Conservation (phyloP, 2,329 filamentous ascomycete genomes). For the Verticillium nubilum region DNA sequence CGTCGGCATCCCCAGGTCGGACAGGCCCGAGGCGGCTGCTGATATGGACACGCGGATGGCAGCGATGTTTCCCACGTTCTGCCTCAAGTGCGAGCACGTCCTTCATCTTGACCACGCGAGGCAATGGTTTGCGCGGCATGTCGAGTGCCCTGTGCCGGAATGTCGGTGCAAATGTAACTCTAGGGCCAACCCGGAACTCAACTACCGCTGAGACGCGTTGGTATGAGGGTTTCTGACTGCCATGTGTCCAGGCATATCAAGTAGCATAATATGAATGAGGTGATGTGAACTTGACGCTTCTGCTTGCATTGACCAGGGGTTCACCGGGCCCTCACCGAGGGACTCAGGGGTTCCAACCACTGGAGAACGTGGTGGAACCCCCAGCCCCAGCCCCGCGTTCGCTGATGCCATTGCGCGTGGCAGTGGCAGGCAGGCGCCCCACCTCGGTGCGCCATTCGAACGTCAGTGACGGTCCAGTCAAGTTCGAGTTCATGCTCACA, state of each 20-base stretch:
- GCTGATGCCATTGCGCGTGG: background rate
- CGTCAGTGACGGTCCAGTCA: background rate
- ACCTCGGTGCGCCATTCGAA: background rate
- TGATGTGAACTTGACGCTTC: too few relatives aligned
- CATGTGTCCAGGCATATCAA: too few relatives aligned
- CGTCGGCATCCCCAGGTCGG: conserved; percentile 58
- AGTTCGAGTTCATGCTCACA: background rate
- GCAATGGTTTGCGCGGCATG: conserved; percentile 60
- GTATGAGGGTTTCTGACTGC: too few relatives aligned
- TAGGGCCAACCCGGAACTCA: conserved; percentile 53
- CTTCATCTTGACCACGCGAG: conserved; percentile 62
- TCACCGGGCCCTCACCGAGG: background rate
- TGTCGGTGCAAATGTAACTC: conserved; percentile 62
- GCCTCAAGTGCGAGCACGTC: conserved; percentile 62
- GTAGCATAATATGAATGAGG: too few relatives aligned
- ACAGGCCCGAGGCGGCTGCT: conserved; percentile 46
- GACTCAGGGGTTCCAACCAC: background rate
- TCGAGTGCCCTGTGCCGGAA: conserved; percentile 63
- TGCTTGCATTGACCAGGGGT: too few relatives aligned
- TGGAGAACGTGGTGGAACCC: background rate
- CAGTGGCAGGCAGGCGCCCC: background rate
- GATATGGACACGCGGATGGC: conserved; percentile 41
- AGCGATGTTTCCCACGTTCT: conserved; percentile 63
- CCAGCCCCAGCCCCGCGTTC: background rate
- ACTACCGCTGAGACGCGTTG: conserved; percentile 40